Percentiles rank a stretch among this genome's conserved stretches.
Conservation (phyloP, 2,329 filamentous ascomycete genomes). For the Pseudogymnoascus sp. region DNA sequence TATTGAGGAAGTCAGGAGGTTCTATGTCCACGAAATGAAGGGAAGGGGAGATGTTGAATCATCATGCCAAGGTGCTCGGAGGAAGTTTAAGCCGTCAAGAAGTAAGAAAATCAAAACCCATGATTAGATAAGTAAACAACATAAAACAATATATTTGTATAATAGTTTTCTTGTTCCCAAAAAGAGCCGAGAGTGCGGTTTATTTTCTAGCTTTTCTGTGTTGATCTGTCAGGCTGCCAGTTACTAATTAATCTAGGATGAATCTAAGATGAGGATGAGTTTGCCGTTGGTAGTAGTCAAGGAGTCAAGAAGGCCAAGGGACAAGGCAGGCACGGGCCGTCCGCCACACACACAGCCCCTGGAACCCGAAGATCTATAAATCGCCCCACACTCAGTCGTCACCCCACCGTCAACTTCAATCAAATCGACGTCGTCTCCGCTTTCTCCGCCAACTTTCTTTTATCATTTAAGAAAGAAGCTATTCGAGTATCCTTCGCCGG, state of each 20-base stretch:
- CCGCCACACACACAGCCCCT: background rate
- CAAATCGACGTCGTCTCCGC: background rate
- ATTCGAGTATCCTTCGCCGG: background rate
- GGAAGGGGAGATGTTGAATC: background rate
- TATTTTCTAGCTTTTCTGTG: background rate
- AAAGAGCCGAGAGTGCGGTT: background rate
- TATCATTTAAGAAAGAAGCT: too few species aligned
- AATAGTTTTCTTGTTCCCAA: background rate
- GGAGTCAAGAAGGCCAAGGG: too few species aligned
- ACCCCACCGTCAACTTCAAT: background rate
- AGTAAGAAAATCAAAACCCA: background rate
- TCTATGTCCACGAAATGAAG: background rate
- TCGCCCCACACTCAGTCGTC: background rate
- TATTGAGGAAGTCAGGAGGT: background rate
- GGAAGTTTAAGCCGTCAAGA: background rate
- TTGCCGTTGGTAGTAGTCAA: too few species aligned
- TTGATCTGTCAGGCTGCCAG: background rate
- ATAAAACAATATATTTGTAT: background rate
- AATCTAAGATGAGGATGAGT: too few species aligned
- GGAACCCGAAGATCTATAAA: background rate
- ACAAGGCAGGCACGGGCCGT: background rate
- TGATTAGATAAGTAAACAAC: too few species aligned
- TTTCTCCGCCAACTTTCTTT: background rate
- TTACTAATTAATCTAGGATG: too few species aligned
- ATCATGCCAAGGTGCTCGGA: background rate